Evolutionary conservation across 495 filamentous ascomycete genomes (phyloP).

Genomic region (Aspergillus campestris): DNA sequence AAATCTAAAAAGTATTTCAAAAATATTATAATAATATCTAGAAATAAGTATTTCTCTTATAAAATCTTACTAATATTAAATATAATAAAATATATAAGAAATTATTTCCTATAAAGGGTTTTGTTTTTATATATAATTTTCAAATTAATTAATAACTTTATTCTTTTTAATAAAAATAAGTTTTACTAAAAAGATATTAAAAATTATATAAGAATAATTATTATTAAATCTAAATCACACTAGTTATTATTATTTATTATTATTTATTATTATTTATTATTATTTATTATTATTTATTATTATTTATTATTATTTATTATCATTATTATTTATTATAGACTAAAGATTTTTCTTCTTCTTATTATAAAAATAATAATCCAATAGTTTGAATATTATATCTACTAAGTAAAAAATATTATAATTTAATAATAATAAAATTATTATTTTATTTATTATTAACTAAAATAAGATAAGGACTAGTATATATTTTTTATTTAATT

Average conservation of each 20-base stretch:
- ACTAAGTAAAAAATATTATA: background rate
- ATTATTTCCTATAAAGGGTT: background rate
- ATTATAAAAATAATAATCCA: background rate
- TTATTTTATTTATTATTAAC: background rate
- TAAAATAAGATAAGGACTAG: background rate
- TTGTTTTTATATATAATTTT: background rate
- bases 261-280: background rate
- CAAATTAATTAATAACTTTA: too few species aligned
- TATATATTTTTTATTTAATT: background rate
- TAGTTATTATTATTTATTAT: background rate
- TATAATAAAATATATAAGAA: too few species aligned
- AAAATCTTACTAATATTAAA: too few species aligned
- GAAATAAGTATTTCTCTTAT: too few species aligned
- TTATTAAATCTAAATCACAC: background rate
- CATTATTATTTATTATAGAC: background rate
- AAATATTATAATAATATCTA: too few species aligned
- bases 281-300: background rate
- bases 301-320: background rate
- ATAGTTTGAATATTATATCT: background rate
- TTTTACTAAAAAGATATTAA: background rate
- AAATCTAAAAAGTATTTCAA: background rate
- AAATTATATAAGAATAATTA: background rate
- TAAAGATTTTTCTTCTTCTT: background rate
- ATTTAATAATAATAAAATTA: constrained; percentile 8
- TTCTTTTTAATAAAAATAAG: too few species aligned